Percentiles rank a stretch among this genome's conserved stretches.
Evolutionary conservation across 2,329 filamentous ascomycete genomes (phyloP).

Genomic region (Mycosphaerelloides madeirae): DNA sequence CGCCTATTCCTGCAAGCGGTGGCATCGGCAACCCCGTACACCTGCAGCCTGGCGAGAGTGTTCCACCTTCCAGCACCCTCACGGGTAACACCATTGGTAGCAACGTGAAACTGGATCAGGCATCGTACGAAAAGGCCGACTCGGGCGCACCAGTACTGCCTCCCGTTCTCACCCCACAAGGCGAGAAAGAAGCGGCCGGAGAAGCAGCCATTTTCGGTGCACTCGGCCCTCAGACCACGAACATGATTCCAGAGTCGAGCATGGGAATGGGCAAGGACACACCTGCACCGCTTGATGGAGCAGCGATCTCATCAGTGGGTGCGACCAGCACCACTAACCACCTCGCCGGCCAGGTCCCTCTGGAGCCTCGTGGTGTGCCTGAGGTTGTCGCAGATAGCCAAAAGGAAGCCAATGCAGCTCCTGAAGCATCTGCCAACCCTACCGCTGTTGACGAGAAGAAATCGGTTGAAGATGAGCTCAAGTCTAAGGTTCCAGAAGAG

Average conservation of each 20-base stretch:
- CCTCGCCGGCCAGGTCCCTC: constrained; percentile 43
- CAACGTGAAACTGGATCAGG: constrained; percentile 64
- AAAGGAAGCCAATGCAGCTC: constrained; percentile 56
- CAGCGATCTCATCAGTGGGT: constrained; percentile 14
- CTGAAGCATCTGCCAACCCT: constrained; percentile 61
- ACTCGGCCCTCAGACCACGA: constrained; percentile 50
- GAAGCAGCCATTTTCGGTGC: constrained; percentile 44
- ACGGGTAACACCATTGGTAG: constrained; percentile 67
- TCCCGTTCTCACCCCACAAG: constrained; percentile 43
- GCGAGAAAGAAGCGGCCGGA: constrained; percentile 36
- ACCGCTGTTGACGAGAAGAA: constrained; percentile 68
- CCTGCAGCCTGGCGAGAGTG: constrained; percentile 72
- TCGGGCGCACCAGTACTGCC: constrained; percentile 45
- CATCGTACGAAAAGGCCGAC: constrained; percentile 79
- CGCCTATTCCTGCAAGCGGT: constrained; percentile 54
- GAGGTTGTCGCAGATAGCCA: constrained; percentile 68
- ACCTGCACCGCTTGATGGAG: constrained; percentile 9
- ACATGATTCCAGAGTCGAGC: constrained; percentile 76
- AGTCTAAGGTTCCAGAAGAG: constrained; percentile 55
- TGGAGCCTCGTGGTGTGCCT: constrained; percentile 48
- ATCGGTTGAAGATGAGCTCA: constrained; percentile 64
- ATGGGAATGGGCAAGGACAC: constrained; percentile 57
- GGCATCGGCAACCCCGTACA: constrained; percentile 71
- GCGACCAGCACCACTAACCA: constrained; percentile 39
- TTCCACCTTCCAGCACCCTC: constrained; percentile 63